Conservation (phyloP, 2,329 filamentous ascomycete species). For the Cladosporium cucumerinum region DNA sequence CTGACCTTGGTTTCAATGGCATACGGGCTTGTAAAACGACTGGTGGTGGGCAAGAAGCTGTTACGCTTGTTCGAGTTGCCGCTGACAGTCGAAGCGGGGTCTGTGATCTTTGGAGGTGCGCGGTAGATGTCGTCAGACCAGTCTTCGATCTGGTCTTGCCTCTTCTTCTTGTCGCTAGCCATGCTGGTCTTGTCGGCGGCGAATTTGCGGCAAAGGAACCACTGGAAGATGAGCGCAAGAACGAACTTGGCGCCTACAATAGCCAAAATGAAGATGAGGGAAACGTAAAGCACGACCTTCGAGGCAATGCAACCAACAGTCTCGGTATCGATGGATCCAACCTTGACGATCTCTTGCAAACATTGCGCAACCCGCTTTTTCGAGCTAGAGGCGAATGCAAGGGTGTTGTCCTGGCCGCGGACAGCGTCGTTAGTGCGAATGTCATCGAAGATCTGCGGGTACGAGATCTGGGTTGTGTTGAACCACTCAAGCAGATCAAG, state of each 20-base stretch:
- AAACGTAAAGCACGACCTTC: constrained; percentile 92
- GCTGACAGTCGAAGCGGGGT: constrained; percentile 60
- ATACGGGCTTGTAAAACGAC: constrained; percentile 89
- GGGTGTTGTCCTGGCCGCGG: constrained; percentile 83
- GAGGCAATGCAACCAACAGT: constrained; percentile 97
- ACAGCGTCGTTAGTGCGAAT: constrained; percentile 69
- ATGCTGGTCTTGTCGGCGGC: constrained; percentile 83
- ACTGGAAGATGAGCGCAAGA: constrained; percentile 89
- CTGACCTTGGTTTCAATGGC: constrained; percentile 63
- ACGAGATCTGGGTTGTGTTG: constrained; percentile 72
- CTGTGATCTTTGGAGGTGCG: constrained; percentile 76
- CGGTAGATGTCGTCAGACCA: constrained; percentile 98
- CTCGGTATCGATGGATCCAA: constrained; percentile 92
- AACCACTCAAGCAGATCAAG: constrained; percentile 87
- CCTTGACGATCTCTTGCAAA: constrained; percentile 89
- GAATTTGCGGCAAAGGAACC: constrained; percentile 88
- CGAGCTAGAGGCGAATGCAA: constrained; percentile 69
- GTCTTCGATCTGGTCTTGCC: constrained; percentile 91
- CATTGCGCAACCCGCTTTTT: constrained; percentile 78
- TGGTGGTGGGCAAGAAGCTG: constrained; percentile 90
- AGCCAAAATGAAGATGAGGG: constrained; percentile 83
- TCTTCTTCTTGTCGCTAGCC: constrained; percentile 73
- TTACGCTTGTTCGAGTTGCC: constrained; percentile 76
- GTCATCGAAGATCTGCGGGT: constrained; percentile 74
- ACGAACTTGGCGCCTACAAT: constrained; percentile 83